Percentiles rank a stretch among this genome's conserved stretches.
Evolutionary conservation across 805 yeast species (phyloP).

Genomic region (Metschnikowia peoriensis): DNA sequence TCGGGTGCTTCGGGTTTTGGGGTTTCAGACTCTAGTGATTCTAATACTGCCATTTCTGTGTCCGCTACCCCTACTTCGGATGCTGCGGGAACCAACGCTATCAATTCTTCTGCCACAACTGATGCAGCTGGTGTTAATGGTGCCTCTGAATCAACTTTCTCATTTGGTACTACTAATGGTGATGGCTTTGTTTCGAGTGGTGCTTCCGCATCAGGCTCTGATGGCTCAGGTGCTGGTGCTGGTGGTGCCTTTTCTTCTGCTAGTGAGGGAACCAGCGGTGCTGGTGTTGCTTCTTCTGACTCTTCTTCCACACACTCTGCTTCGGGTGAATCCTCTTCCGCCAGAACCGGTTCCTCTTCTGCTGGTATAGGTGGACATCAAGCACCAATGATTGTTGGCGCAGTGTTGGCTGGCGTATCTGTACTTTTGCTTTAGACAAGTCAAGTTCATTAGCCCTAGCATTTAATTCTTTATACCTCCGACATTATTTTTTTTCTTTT

Average conservation of each 20-base stretch:
- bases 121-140: not conserved
- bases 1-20: not conserved
- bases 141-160: not conserved
- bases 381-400: constrained; percentile 6
- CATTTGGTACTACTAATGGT: not conserved
- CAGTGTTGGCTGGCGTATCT: constrained; percentile 11
- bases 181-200: not conserved
- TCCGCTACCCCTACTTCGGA: too few species aligned
- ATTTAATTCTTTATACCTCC: not conserved
- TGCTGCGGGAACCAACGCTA: too few species aligned
- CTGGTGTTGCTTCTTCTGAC: not conserved
- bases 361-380: constrained; percentile 2
- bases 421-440: not conserved
- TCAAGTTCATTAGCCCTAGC: too few species aligned
- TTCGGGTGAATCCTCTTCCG: not conserved
- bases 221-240: not conserved
- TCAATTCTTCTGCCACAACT: too few species aligned
- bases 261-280: not conserved
- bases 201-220: not conserved
- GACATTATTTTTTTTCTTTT: not conserved
- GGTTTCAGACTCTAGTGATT: too few species aligned
- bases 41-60: too few species aligned
- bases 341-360: not conserved
- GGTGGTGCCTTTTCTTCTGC: not conserved
- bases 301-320: not conserved